phyloP scores from a whole-genome alignment of 2,329 filamentous ascomycete genomes.

The Chaetothyriales sp. region DNA sequence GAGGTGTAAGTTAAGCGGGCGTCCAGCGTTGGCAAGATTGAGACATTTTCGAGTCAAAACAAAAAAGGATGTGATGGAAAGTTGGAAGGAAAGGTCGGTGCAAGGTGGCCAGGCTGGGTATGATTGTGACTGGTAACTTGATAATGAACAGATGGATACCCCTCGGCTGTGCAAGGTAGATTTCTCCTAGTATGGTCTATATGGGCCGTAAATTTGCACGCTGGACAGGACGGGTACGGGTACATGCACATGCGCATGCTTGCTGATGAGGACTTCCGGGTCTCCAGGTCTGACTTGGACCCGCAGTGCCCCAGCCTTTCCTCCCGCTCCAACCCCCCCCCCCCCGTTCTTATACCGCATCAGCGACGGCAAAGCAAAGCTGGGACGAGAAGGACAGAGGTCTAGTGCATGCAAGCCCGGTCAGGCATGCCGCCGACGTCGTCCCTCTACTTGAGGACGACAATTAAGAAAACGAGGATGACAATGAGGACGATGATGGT shows the following conservation, averaged over 20 bases:
- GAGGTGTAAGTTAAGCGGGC: neutral
- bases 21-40: neutral
- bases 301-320: neutral
- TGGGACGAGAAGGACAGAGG: too few species aligned
- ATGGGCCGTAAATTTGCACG: neutral
- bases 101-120: too few species aligned
- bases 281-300: neutral
- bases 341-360: too few species aligned
- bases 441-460: conserved; percentile 62
- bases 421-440: too few species aligned
- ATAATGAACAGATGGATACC: neutral
- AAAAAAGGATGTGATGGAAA: neutral
- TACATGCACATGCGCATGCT: neutral
- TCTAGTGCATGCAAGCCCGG: too few species aligned
- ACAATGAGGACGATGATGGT: conserved; percentile 71
- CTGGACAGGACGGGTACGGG: neutral
- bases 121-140: neutral
- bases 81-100: neutral
- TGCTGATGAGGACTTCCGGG: neutral
- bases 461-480: conserved; percentile 67
- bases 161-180: neutral
- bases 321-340: too few species aligned
- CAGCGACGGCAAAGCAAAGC: too few species aligned
- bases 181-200: neutral
- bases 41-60: neutral